Base-by-base conservation (phyloP, 140 eudicot genomes). In the Eryngium alpinum region DNA sequence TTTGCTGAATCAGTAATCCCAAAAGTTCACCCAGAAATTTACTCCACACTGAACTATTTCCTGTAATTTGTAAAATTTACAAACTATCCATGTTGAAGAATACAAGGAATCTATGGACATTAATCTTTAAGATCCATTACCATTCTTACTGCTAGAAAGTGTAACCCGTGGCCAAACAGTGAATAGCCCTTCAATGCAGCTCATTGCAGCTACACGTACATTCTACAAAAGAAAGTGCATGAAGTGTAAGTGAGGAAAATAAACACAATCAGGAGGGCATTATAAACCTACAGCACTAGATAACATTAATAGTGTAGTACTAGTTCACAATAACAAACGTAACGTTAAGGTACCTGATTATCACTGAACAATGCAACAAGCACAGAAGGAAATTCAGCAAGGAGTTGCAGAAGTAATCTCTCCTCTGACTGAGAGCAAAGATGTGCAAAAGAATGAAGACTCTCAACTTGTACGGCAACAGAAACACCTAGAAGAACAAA, bases 331-430 rank as follows among this genome's bases (percentile, higher is more conserved):
- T 60, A 67, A 18, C 57, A 27, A 76, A 52, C 13, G 73, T 32
- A 16, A 53, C 21, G 67, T 62, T 84, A 38, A 15, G 70, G 56
- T 76, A 93, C 98, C 98, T 89, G 92, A 81, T 84, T 79, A 82
- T 90, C 86, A 87, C 88, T 90, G 79, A 89, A 89, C 72, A 95
- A 79, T 29, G 94, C 92, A 81, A 93, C 91, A 84, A 95, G 96
- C 84, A 91, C 31, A 22, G 93, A 90, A 75, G 97, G 94, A 79
- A 93, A 91, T 81, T 90, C 96, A 7, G 86, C 65, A 24, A 89
- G 88, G 79, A 91, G 84, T 81, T 91, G 90, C 70, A 84, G 83
- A 83, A 82, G 89, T 76, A 88, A 81, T 72, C 90, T 79, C 79
- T 89, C 96, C 25, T 91, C 94, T 31, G 86, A 78, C 79, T 89